Evolutionary conservation across 176 grass and related monocot species (phyloP), one percentile per base, ranked within the genome.

Genomic region (Themeda triandra): DNA sequence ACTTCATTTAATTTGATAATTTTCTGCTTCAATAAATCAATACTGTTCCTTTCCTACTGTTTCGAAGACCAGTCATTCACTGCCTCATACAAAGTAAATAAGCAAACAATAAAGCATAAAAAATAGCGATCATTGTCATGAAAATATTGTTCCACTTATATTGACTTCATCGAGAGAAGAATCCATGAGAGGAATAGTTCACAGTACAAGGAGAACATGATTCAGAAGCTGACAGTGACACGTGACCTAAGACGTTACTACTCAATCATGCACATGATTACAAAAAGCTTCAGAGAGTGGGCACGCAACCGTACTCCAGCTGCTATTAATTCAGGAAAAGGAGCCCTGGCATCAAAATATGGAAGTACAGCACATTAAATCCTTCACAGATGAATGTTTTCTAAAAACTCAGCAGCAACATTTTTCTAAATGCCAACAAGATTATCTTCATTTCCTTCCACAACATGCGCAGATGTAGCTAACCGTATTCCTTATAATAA

Each of bases 11-110:
- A 58, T 80, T 91, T 36, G 18, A 88, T 83, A 86, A 82, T 64
- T 88, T 84, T 88, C 59, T 86, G 68, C 66, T 87, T 83, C 83
- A 73, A 84, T 87, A 71, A 80, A 59, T 93, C 75, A 83, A 84
- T 88, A 71, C 69, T 92, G 48, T 76, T 80, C 76, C 37, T 88
- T 80, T 40, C 80, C 63, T 86, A 90, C 71, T 63, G 3, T 86
- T 87, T 86, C 62, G 32, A 77, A 39, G 49, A 39, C 28, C 40
- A 23, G 53, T 65, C 78, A 89, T 87, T 76, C 76, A 18, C 42
- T 72, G 9, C 33, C 19, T 67, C 49, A 67, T 45, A 29, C 64
- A 41, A 84, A 75, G 27, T 33, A 76, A 25, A 51, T 60, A 72
- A 27, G 24, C 28, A 11, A 39, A 86, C 1, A 28, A 18, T 49